A percentile compares a stretch with the other conserved stretches of the same genome.
These are phyloP conservation scores for Phytopythium oedochilum DNA, from an alignment of 352 stramenopile genomes.

Conservation along the genomic window DNA sequence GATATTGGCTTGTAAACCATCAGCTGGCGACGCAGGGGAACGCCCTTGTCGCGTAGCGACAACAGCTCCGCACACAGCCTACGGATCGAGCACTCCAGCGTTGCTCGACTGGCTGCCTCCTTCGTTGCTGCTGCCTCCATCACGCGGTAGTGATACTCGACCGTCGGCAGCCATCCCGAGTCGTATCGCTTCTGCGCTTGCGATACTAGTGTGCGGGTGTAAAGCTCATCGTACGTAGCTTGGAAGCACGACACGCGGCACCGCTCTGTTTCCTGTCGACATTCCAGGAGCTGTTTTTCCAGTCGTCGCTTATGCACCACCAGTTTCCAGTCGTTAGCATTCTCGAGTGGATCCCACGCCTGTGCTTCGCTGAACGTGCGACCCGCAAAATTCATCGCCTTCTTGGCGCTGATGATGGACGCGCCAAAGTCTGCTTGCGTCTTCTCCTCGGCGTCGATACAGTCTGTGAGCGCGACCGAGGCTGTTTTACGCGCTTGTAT, in stretches of 20 bases:
- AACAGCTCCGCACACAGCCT: slow-evolving; percentile 34
- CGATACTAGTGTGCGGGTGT: slow-evolving; percentile 20
- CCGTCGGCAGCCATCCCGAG: slow-evolving; percentile 16
- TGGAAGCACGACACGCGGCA: slow-evolving; percentile 58
- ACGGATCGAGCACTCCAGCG: slow-evolving; percentile 25
- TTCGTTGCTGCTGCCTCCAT: slow-evolving; percentile 24
- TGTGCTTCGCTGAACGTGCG: slow-evolving; percentile 53
- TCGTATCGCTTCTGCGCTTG: slow-evolving; percentile 34
- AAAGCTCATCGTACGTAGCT: slow-evolving; percentile 54
- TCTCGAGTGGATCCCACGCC: slow-evolving; percentile 76
- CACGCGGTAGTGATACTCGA: slow-evolving; percentile 10
- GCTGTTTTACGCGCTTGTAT: slow-evolving; percentile 32
- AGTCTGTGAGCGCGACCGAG: slow-evolving; percentile 19
- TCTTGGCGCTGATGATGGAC: slow-evolving; percentile 30
- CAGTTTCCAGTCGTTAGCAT: slow-evolving; percentile 71
- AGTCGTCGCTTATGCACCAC: slow-evolving; percentile 61
- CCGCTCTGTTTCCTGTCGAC: slow-evolving; percentile 29
- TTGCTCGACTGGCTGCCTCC: slow-evolving; percentile 19
- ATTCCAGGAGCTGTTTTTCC: slow-evolving; percentile 28
- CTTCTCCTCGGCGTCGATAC: slow-evolving; percentile 11
- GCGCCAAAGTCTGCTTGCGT: slow-evolving; percentile 14
- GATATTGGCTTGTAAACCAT: slow-evolving; percentile 33
- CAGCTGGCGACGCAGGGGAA: slow-evolving; percentile 46
- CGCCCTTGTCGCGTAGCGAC: slow-evolving; percentile 36
- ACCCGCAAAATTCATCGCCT: slow-evolving; percentile 49